Percentiles rank a stretch among this genome's conserved stretches.
phyloP scores from a whole-genome alignment of 169 alveolate genomes.

The Eimeria zaria region DNA sequence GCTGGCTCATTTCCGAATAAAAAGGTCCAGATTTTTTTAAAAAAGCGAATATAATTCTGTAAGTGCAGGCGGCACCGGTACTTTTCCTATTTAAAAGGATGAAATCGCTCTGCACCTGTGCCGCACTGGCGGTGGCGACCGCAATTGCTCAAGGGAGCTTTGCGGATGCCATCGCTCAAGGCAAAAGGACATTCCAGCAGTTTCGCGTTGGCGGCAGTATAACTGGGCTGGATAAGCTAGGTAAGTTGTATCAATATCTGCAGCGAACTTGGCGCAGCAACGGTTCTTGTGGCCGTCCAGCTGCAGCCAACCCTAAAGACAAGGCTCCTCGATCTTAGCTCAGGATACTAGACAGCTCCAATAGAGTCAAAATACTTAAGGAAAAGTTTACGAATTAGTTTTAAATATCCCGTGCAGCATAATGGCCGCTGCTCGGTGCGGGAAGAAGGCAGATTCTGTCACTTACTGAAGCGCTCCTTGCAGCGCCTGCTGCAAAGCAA shows the following conservation, averaged over 20 bases:
- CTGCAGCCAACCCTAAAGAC: not conserved
- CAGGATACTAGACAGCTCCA: not conserved
- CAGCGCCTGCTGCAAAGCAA: not conserved
- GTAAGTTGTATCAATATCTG: not conserved
- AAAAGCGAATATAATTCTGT: no score
- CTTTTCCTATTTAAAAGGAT: not conserved
- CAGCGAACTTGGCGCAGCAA: not conserved
- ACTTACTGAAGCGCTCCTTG: not conserved
- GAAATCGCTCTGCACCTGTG: not conserved
- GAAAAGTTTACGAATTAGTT: not conserved
- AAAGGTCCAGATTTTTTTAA: no score
- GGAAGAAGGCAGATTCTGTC: not conserved
- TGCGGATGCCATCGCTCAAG: conserved; percentile 7
- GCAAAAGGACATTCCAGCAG: not conserved
- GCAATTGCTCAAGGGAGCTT: not conserved
- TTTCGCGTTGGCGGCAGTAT: not conserved
- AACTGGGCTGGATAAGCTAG: not conserved
- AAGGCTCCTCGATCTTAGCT: not conserved
- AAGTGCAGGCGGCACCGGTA: not conserved
- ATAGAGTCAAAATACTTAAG: not conserved
- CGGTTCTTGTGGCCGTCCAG: not conserved
- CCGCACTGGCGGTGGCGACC: conserved; percentile 26
- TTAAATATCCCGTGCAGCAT: no score
- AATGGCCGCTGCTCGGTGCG: not conserved
- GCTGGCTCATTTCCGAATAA: not conserved